A percentile compares a stretch with the other conserved stretches of the same genome.
Evolutionary conservation across 2,329 filamentous ascomycete species (phyloP).

Genomic region (Ceratocystis ficicola): DNA sequence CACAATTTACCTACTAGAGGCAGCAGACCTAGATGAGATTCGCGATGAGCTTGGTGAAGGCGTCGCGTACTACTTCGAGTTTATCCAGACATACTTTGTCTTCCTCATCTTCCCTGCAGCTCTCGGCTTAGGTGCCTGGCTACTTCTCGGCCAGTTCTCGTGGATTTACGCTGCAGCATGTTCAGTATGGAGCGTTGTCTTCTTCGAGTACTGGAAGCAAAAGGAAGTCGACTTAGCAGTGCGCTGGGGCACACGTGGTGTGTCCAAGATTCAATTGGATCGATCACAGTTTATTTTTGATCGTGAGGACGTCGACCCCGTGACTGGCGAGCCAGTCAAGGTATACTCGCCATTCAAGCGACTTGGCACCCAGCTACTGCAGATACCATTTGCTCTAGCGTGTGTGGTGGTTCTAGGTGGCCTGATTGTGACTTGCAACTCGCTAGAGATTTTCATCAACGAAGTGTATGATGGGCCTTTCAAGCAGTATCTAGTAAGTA

Average conservation of each 20-base stretch:
- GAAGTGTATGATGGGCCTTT: slow-evolving; percentile 86
- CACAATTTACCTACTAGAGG: slow-evolving; percentile 54
- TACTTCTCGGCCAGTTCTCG: slow-evolving; percentile 76
- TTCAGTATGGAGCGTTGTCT: slow-evolving; percentile 76
- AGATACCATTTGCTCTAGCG: slow-evolving; percentile 71
- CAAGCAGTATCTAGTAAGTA: slow-evolving; percentile 64
- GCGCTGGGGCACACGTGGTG: slow-evolving; percentile 77
- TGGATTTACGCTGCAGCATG: slow-evolving; percentile 65
- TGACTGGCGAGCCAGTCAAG: slow-evolving; percentile 67
- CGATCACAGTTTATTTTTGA: slow-evolving; percentile 71
- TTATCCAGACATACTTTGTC: slow-evolving; percentile 78
- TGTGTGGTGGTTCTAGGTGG: slow-evolving; percentile 62
- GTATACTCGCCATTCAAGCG: slow-evolving; percentile 67
- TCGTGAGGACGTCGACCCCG: slow-evolving; percentile 59
- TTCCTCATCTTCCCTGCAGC: slow-evolving; percentile 73
- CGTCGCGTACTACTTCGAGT: slow-evolving; percentile 92
- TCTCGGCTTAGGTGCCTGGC: slow-evolving; percentile 65
- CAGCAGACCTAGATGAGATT: slow-evolving; percentile 59
- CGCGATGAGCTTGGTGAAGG: slow-evolving; percentile 67
- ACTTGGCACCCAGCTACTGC: slow-evolving; percentile 62
- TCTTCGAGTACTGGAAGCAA: slow-evolving; percentile 93
- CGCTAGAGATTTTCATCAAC: slow-evolving; percentile 88
- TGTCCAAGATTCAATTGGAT: slow-evolving; percentile 67
- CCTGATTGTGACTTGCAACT: slow-evolving; percentile 76
- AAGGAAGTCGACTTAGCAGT: slow-evolving; percentile 78